A percentile compares a stretch with the other conserved stretches of the same genome.
phyloP scores from a whole-genome alignment of 768 basidiomycete species.

The Russula foetens region DNA sequence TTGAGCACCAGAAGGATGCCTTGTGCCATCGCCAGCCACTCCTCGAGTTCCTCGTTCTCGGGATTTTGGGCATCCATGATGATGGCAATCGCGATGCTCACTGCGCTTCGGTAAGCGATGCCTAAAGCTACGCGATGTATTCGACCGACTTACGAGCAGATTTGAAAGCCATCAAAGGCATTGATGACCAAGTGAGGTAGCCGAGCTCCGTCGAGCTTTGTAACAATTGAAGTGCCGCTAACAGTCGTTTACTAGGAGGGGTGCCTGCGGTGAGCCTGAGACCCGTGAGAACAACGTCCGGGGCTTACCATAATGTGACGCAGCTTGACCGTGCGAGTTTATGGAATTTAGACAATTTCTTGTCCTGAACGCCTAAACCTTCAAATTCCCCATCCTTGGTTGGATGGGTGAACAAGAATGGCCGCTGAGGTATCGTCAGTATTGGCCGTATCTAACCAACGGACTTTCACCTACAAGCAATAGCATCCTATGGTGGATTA shows the following conservation, averaged over 20 bases:
- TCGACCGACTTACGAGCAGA: conserved; percentile 18
- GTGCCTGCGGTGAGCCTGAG: neutral
- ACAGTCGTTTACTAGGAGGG: conserved; percentile 19
- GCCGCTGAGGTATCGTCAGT: conserved; percentile 9
- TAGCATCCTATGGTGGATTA: conserved; percentile 6
- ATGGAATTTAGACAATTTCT: conserved; percentile 12
- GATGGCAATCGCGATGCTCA: conserved; percentile 22
- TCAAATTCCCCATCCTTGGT: conserved; percentile 11
- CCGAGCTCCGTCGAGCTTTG: conserved; percentile 1
- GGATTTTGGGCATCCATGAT: conserved; percentile 21
- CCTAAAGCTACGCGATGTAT: neutral
- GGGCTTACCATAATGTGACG: conserved; percentile 11
- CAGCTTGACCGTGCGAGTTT: conserved; percentile 16
- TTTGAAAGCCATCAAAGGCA: conserved; percentile 13
- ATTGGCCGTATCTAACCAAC: neutral
- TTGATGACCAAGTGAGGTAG: conserved; percentile 11
- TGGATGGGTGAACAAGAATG: conserved; percentile 19
- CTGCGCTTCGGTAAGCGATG: conserved; percentile 4
- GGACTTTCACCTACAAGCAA: conserved; percentile 14
- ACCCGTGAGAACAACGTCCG: neutral
- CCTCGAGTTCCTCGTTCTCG: conserved; percentile 22
- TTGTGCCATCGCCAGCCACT: conserved; percentile 22
- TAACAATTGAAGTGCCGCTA: conserved; percentile 15
- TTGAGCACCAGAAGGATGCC: conserved; percentile 10
- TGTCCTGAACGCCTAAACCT: conserved; percentile 6